A percentile compares a stretch with the other conserved stretches of the same genome.
These are phyloP conservation scores for Wickerhamomyces sp. DNA, from an alignment of 1,139 yeast species.

Conservation along the genomic window DNA sequence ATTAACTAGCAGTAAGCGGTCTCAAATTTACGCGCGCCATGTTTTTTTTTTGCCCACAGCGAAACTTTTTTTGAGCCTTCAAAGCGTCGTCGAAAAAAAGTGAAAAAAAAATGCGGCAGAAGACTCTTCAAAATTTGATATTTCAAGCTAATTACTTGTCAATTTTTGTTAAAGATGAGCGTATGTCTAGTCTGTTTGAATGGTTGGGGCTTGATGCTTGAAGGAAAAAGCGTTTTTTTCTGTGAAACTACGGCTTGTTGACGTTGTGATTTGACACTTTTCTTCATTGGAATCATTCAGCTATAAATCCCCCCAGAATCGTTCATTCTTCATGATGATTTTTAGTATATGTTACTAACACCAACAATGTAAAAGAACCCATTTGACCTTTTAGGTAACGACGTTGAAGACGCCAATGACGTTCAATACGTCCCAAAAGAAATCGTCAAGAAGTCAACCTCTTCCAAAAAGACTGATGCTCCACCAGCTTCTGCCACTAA, in stretches of 20 bases:
- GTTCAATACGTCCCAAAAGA: conserved; percentile 58
- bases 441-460: conserved; percentile 75
- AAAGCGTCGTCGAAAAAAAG: conserved; percentile 23
- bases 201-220: too few species aligned
- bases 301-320: background rate
- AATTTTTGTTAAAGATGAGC: conserved; percentile 15
- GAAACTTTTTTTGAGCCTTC: conserved; percentile 10
- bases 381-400: conserved; percentile 60
- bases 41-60: conserved; percentile 2
- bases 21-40: conserved; percentile 16
- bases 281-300: background rate
- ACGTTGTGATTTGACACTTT: conserved; percentile 1
- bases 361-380: conserved; percentile 34
- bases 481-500: conserved; percentile 83
- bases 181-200: conserved; percentile 9
- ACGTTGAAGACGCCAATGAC: conserved; percentile 60
- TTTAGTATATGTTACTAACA: too few species aligned
- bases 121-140: background rate
- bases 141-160: conserved; percentile 1
- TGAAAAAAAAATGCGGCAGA: background rate
- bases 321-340: background rate
- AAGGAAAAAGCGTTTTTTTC: background rate
- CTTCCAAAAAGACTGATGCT: conserved; percentile 84
- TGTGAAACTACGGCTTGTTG: conserved; percentile 6
- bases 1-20: background rate